Conservation (phyloP, 441 rosid species). For the Theobroma grandiflorum region DNA sequence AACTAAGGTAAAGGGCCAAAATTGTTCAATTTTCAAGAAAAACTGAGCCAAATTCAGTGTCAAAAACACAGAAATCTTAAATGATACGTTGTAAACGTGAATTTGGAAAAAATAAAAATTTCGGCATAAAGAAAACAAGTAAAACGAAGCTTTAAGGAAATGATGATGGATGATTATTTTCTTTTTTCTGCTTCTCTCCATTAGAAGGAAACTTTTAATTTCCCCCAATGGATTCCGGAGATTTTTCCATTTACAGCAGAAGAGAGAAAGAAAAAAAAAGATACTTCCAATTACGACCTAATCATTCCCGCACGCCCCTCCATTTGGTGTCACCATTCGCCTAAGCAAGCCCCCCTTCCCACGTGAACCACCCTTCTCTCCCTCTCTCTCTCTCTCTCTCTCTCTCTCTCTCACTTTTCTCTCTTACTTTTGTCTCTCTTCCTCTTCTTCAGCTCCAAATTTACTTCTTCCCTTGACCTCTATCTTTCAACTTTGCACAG, state of each 20-base stretch:
- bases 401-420: neutral
- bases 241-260: slow-evolving; percentile 35
- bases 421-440: neutral
- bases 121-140: neutral
- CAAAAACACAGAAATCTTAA: neutral
- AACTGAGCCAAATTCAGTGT: neutral
- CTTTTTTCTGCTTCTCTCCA: slow-evolving; percentile 21
- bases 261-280: neutral
- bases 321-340: slow-evolving; percentile 35
- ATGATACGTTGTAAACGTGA: neutral
- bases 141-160: neutral
- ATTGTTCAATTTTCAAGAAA: neutral
- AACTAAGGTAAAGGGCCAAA: neutral
- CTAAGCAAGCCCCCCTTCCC: slow-evolving; percentile 27
- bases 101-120: neutral
- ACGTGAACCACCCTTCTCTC: slow-evolving; percentile 31
- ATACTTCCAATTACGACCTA: slow-evolving; percentile 44
- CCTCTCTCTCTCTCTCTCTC: neutral
- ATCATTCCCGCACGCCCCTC: slow-evolving; percentile 51
- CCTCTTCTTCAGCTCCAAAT: slow-evolving; percentile 5
- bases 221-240: slow-evolving; percentile 27
- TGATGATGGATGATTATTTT: slow-evolving; percentile 29
- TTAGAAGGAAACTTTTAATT: slow-evolving; percentile 29
- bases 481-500: neutral
- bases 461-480: neutral